Conservation (phyloP, 1,139 yeast genomes). For the Geotrichum europaeum region DNA sequence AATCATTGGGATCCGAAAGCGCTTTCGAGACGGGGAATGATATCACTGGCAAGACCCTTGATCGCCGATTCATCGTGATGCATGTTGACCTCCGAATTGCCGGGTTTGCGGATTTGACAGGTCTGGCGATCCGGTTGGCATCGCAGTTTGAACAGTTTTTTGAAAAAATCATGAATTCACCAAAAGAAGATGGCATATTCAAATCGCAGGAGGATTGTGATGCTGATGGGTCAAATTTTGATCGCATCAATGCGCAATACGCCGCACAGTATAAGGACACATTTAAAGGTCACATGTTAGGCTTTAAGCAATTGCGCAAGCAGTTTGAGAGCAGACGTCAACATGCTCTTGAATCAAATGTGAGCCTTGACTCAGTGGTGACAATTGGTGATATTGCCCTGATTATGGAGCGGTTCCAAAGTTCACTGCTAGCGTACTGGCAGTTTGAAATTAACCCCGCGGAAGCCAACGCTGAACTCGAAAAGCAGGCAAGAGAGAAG, state of each 20-base stretch:
- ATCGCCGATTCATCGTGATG: conserved; percentile 18
- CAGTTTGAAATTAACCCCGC: conserved; percentile 18
- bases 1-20: neutral
- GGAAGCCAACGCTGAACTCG: conserved; percentile 10
- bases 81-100: conserved; percentile 22
- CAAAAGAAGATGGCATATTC: conserved; percentile 17
- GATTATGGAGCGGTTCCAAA: conserved; percentile 20
- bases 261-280: conserved; percentile 16
- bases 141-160: conserved; percentile 20
- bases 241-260: conserved; percentile 9
- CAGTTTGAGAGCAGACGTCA: conserved; percentile 15
- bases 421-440: conserved; percentile 22
- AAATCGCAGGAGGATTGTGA: conserved; percentile 14
- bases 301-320: conserved; percentile 20
- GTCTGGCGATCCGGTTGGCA: conserved; percentile 20
- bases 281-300: conserved; percentile 22
- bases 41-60: conserved; percentile 3
- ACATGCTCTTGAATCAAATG: conserved; percentile 11
- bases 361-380: conserved; percentile 10
- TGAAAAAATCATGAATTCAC: conserved; percentile 15
- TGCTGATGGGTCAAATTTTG: conserved; percentile 2
- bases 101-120: conserved; percentile 20
- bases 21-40: neutral
- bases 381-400: conserved; percentile 19
- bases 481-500: conserved; percentile 6